These are phyloP conservation scores for Botrytis aclada DNA, from an alignment of 2,329 filamentous ascomycete species.

Conservation along the genomic window DNA sequence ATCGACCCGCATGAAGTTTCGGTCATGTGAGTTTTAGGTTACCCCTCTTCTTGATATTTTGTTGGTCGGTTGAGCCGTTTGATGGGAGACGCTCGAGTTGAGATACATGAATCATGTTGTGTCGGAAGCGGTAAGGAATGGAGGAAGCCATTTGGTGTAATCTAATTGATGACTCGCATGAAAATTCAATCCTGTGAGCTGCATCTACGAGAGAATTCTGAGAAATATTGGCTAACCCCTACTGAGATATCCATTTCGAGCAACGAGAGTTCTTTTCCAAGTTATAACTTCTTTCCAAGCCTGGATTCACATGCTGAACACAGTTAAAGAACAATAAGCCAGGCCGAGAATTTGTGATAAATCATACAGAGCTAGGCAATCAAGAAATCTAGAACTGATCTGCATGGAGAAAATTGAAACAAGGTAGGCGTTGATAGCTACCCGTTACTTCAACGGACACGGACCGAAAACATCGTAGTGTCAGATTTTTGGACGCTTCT, in stretches of 20 bases:
- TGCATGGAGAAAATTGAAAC: neutral
- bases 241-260: neutral
- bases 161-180: neutral
- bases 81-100: neutral
- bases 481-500: neutral
- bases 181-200: neutral
- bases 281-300: too few species aligned
- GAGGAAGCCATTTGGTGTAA: neutral
- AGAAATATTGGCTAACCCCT: neutral
- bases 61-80: neutral
- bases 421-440: neutral
- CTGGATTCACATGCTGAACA: neutral
- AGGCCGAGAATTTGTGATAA: neutral
- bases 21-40: conserved; percentile 1
- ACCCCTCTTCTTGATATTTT: neutral
- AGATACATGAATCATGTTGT: neutral
- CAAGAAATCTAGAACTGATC: neutral
- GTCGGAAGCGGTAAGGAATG: neutral
- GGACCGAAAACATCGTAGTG: neutral
- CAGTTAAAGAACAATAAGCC: neutral
- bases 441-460: neutral
- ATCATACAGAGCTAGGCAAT: neutral
- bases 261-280: neutral
- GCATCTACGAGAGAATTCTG: neutral
- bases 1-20: conserved; percentile 7